A percentile compares a stretch with the other conserved stretches of the same genome.
Conservation (phyloP, 371 early-diverging fungal genomes). For the Mucor mucedo region DNA sequence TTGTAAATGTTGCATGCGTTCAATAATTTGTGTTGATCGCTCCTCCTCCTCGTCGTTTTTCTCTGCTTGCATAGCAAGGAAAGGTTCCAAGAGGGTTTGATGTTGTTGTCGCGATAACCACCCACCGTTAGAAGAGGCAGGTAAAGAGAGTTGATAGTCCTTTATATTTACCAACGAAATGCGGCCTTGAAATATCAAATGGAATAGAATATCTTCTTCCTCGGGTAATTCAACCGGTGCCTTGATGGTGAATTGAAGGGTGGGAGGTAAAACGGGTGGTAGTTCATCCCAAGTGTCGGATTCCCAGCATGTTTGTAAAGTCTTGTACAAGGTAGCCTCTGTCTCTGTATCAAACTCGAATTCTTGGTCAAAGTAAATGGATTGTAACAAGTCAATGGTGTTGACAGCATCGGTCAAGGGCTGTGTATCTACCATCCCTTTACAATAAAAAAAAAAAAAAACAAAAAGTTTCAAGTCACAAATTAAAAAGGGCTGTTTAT, state of each 20-base stretch:
- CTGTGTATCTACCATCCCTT: not conserved
- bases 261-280: not conserved
- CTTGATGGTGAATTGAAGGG: conserved; percentile 21
- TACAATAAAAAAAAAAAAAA: conserved; percentile 2
- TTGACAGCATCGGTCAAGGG: conserved; percentile 19
- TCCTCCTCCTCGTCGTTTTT: conserved; percentile 3
- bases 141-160: conserved; percentile 23
- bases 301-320: conserved; percentile 7
- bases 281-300: conserved; percentile 4
- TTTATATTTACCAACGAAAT: conserved; percentile 4
- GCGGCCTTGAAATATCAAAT: conserved; percentile 11
- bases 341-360: conserved; percentile 19
- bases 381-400: conserved; percentile 27
- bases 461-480: not conserved
- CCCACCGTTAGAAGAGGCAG: conserved; percentile 26
- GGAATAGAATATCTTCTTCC: not conserved
- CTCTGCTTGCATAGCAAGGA: too few species aligned
- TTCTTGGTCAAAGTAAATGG: conserved; percentile 32
- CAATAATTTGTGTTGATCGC: conserved; percentile 33
- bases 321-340: conserved; percentile 13
- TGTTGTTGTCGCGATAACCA: conserved; percentile 34
- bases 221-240: conserved; percentile 20
- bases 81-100: too few species aligned
- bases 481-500: too few species aligned
- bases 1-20: conserved; percentile 35